Evolutionary conservation across 192 early-diverging fungal species (phyloP), one percentile per base, ranked within the genome.

Genomic region (Entomortierella lignicola): DNA sequence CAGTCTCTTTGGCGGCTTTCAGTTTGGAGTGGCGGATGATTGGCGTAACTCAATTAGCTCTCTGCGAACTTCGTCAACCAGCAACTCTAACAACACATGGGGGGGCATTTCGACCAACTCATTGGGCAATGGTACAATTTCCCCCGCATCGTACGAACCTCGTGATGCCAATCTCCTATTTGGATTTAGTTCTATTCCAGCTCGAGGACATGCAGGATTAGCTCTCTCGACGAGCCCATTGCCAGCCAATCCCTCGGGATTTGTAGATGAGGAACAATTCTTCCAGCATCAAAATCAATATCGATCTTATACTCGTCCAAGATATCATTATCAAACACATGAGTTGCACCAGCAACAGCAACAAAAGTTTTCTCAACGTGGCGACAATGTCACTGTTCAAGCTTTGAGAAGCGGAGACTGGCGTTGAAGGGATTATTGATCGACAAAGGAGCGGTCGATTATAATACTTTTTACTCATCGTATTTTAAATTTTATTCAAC

Each of bases 1-100:
- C 47, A 77, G 73, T 53, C 60, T 69, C 15, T 77, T 77, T 57
- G 73, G 73, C 47, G 66, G 73, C 8, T 77, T 77, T 52, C 63
- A 77, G 25, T 77, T 77, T 64, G 73, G 55, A n/a, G 66, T 68
- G 12, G 51, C 73, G 20, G 73, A 77, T 32, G 73, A 77, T 15
- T 77, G 73, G 73, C 66, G 73, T 8, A 66, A 66, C 17, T 77
- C 73, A 27, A 77, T 77, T 29, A 77, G 42, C 21, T 57, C 73
- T 30, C 31, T 77, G 15, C 73, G 73, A 25, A 37, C 63, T 13
- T 61, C 73, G 12, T 17, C 63, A 20, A 52, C 31, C 47, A 43
- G 32, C 34, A 42, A 55, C 42, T 44, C 41, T 29, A 41, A 32
- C 26, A 64, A 56, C 12, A 77, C 73, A 10, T 77, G 73, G 73